phyloP scores from a whole-genome alignment of 306 rosid genomes.

The Rosa chinensis region DNA sequence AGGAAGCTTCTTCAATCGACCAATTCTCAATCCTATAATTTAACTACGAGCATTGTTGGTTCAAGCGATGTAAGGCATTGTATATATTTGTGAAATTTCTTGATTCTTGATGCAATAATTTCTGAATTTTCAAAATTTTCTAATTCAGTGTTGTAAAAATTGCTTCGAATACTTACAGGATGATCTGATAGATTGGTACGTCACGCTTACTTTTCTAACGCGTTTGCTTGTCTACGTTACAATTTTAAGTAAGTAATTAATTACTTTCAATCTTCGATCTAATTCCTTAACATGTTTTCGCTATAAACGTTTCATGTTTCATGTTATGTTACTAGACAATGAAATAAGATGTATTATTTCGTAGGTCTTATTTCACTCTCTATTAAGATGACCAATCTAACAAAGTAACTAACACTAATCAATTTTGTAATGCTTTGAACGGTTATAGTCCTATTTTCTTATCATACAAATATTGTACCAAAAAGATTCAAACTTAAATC shows the following conservation, averaged over 20 bases:
- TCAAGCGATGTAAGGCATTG: slow-evolving; percentile 6
- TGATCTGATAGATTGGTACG: slow-evolving; percentile 17
- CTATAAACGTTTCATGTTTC: neutral
- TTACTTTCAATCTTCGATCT: neutral
- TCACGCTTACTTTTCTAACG: slow-evolving; percentile 12
- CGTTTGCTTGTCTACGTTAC: slow-evolving; percentile 23
- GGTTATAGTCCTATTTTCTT: neutral
- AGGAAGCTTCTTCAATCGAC: slow-evolving; percentile 11
- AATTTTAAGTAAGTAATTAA: slow-evolving; percentile 18
- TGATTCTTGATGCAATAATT: neutral
- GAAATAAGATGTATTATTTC: neutral
- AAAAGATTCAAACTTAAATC: neutral
- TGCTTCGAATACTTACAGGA: slow-evolving; percentile 14
- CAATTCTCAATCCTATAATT: slow-evolving; percentile 12
- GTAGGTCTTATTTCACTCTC: neutral
- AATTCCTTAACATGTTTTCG: neutral
- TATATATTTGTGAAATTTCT: neutral
- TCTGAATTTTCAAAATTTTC: neutral
- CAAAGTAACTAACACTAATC: neutral
- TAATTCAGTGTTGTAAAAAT: neutral
- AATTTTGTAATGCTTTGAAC: neutral
- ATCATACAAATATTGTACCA: neutral
- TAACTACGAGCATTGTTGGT: neutral
- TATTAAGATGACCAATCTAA: too few relatives aligned
- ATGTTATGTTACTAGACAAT: neutral